Conservation (phyloP, 2,329 filamentous ascomycete species). For the Fusarium multiceps region DNA sequence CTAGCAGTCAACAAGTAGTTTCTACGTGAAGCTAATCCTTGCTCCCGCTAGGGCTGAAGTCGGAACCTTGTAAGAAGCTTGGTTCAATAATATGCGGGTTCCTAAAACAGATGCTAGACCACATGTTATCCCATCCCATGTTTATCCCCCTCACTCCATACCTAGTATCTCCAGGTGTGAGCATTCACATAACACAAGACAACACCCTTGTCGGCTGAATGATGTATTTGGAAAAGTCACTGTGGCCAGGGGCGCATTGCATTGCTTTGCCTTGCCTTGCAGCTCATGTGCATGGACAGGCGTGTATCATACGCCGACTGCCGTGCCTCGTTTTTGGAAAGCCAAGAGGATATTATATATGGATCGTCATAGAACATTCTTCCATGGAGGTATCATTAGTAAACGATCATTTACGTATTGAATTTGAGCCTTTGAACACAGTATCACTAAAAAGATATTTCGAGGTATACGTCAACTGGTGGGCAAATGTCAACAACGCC, state of each 20-base stretch:
- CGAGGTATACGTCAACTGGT: background rate
- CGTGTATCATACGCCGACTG: slow-evolving; percentile 2
- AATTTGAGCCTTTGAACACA: background rate
- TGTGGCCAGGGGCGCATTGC: background rate
- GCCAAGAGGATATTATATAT: slow-evolving; percentile 2
- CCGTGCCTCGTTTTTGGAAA: background rate
- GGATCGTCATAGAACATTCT: slow-evolving; percentile 4
- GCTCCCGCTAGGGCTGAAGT: slow-evolving; percentile 31
- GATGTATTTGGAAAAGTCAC: background rate
- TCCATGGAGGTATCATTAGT: background rate
- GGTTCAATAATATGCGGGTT: background rate
- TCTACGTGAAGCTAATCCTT: slow-evolving; percentile 1
- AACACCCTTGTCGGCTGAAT: background rate
- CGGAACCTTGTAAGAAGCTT: slow-evolving; percentile 24
- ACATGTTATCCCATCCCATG: background rate
- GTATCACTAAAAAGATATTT: background rate
- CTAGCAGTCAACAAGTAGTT: background rate
- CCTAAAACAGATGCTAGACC: slow-evolving; percentile 1
- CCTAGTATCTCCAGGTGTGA: background rate
- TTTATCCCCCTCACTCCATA: background rate
- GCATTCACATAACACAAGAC: background rate
- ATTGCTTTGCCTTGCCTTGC: background rate
- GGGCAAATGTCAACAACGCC: background rate
- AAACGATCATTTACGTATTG: background rate
- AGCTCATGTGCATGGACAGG: background rate